Evolutionary conservation across 306 rosid species (phyloP), one percentile per base, ranked within the genome.

Genomic region (Carpinus viminea): DNA sequence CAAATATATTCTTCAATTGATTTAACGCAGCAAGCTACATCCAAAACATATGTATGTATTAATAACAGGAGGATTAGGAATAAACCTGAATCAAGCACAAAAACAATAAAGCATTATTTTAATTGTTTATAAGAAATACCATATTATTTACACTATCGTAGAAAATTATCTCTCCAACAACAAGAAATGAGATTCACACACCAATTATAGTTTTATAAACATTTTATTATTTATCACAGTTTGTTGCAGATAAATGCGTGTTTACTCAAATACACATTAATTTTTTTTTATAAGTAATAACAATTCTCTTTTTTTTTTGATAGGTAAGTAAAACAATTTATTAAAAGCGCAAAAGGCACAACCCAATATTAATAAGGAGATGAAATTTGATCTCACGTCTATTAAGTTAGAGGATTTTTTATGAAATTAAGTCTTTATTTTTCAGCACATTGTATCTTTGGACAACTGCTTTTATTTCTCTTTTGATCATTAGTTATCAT

Each of bases 1-100:
- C 98, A 89, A 95, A 93, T 87, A 93, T 91, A 85, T 95, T 95
- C 79, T 90, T 88, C 70, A 95, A 79, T 82, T 95, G 98, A 86
- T 87, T 91, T 79, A 95, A 76, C 2, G 89, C 90, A 41, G 92
- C 82, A 79, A 89, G 85, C 98, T 93, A 88, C 80, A 84, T 79
- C 21, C 28, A 76, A 76, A 53, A 17, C 20, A 83, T 36, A 78
- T 56, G 16, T 38, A 78, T 36, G n/a, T 41, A 54, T 69, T 52
- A 76, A 53, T 18, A 26, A 50, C 74, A 74, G 62, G 13, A 55
- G 36, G 13, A 8, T 54, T 51, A 15, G 7, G 0, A 10, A 38
- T 50, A 73, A 34, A 57, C 46, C 28, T 4, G 11, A 54, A 16
- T 12, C 41, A 61, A 12, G 41, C 68, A 28, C 68, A 9, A 28